These are phyloP conservation scores for Albifimbria verrucaria DNA, from an alignment of 2,329 filamentous ascomycete genomes.

Conservation along the genomic window DNA sequence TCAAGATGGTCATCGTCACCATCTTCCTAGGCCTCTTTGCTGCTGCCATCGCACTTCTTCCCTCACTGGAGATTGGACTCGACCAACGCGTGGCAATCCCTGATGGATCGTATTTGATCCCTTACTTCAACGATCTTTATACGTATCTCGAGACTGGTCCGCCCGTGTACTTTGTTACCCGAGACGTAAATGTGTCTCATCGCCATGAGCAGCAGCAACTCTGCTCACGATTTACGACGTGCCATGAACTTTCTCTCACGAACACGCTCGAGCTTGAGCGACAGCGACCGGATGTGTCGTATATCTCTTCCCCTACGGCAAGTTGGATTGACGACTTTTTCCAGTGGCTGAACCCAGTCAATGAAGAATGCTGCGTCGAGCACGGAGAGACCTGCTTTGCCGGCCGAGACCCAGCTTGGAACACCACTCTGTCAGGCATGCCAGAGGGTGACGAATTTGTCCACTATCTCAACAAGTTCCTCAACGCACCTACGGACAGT, in stretches of 20 bases:
- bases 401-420: slow-evolving; percentile 76
- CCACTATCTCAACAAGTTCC: slow-evolving; percentile 79
- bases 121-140: slow-evolving; percentile 95
- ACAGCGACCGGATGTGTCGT: slow-evolving; percentile 83
- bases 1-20: slow-evolving; percentile 72
- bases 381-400: slow-evolving; percentile 73
- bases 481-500: slow-evolving; percentile 73
- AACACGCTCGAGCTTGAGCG: slow-evolving; percentile 93
- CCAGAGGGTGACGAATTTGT: slow-evolving; percentile 91
- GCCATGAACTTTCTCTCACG: slow-evolving; percentile 76
- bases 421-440: slow-evolving; percentile 86
- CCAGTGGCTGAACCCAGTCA: slow-evolving; percentile 87
- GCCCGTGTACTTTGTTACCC: slow-evolving; percentile 93
- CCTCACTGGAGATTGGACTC: slow-evolving; percentile 79
- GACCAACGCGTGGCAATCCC: slow-evolving; percentile 95
- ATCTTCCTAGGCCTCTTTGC: slow-evolving; percentile 87
- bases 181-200: slow-evolving; percentile 73
- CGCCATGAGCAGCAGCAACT: slow-evolving; percentile 77
- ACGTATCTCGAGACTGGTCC: slow-evolving; percentile 88
- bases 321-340: slow-evolving; percentile 98
- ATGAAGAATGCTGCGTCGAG: slow-evolving; percentile 69
- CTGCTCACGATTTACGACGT: slow-evolving; percentile 88
- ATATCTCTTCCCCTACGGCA: slow-evolving; percentile 81
- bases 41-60: slow-evolving; percentile 78
- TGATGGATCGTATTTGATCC: slow-evolving; percentile 88